Percentiles rank a stretch among this genome's conserved stretches.
phyloP scores from a whole-genome alignment of 345 rosid genomes.

The Dipteronia sinensis region DNA sequence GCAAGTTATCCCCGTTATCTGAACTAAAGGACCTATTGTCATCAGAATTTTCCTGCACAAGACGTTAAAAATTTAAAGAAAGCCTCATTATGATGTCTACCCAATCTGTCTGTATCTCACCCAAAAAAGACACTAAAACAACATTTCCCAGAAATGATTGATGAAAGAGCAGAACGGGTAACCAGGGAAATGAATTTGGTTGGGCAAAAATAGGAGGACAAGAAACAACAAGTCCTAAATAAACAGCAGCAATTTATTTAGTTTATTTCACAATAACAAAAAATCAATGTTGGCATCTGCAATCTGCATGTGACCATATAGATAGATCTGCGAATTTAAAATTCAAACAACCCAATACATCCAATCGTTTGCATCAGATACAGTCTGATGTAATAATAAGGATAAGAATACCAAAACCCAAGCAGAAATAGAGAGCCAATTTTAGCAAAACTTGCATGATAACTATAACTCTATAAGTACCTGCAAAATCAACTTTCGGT shows the following conservation, averaged over 20 bases:
- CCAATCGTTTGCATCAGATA: background rate
- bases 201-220: background rate
- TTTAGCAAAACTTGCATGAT: background rate
- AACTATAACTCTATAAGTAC: background rate
- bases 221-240: background rate
- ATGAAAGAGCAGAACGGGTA: background rate
- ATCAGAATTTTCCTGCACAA: constrained; percentile 40
- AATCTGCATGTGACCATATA: background rate
- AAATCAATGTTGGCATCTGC: background rate
- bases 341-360: background rate
- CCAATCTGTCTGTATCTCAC: constrained; percentile 7
- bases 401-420: background rate
- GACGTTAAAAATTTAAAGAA: constrained; percentile 17
- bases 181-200: background rate
- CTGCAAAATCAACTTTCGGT: constrained; percentile 19
- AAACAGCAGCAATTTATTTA: background rate
- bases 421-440: background rate
- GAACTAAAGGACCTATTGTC: constrained; percentile 31
- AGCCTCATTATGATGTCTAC: constrained; percentile 9
- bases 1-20: constrained; percentile 37
- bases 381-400: background rate
- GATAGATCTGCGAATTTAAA: background rate
- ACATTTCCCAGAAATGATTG: background rate
- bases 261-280: background rate
- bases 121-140: background rate